Percentiles rank a stretch among this genome's conserved stretches.
These are phyloP conservation scores for Naegleria lovaniensis DNA, from an alignment of 208 protist species.

Conservation along the genomic window DNA sequence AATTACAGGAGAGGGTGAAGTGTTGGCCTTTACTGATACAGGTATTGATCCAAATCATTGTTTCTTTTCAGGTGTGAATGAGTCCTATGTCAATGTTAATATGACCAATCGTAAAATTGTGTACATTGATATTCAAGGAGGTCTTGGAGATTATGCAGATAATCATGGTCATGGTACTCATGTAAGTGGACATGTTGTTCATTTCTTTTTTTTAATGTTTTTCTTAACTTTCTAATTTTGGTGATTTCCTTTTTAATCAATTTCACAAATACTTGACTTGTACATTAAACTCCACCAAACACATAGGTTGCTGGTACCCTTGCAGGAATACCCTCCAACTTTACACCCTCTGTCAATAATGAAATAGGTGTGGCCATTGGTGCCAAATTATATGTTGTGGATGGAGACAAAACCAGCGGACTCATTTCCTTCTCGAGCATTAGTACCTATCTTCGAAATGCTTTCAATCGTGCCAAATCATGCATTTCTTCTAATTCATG, in stretches of 20 bases:
- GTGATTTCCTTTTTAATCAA: too few species aligned
- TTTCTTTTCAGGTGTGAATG: background rate
- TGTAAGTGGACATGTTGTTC: too few species aligned
- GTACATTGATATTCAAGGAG: background rate
- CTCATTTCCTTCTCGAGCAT: background rate
- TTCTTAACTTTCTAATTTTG: too few species aligned
- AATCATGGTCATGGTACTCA: background rate
- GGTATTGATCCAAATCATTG: background rate
- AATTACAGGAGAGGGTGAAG: background rate
- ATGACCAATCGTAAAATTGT: background rate
- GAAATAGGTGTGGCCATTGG: background rate
- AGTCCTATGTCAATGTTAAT: background rate
- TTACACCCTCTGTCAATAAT: background rate
- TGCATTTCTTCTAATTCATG: background rate
- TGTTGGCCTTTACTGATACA: background rate
- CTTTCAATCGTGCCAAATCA: background rate
- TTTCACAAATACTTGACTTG: too few species aligned
- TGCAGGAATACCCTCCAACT: background rate
- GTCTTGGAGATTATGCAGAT: background rate
- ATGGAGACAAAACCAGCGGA: background rate
- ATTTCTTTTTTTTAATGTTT: too few species aligned
- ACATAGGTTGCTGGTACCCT: background rate
- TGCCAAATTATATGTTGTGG: background rate
- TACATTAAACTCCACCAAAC: too few species aligned
- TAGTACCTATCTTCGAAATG: background rate